Evolutionary conservation across 768 basidiomycete species (phyloP), one percentile per base, ranked within the genome.

Genomic region (Pleurotus djamor): DNA sequence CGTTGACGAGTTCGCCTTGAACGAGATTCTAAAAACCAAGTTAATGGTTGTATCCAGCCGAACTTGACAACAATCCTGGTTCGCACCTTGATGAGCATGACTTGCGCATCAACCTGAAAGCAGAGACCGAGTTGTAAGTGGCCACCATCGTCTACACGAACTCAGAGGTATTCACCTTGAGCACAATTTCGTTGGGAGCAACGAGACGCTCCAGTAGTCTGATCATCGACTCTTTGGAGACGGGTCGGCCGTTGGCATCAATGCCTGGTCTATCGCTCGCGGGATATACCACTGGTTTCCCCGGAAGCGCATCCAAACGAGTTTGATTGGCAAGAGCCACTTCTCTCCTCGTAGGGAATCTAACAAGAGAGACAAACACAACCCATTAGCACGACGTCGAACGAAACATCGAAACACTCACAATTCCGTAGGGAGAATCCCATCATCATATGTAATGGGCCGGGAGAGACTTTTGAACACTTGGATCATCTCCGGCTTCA

Each of bases 391-490:
- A 48, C 21, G 52, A 34, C 7, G 12, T 45, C 36, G 36, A 43
- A 44, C 48, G 5, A 59, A 37, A 14, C 51, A 41, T 16, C 55
- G 28, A 3, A 45, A 13, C 1, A 67, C 80, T 49, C 66, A 94
- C 87, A 96, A 70, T 67, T 94, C 89, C 0, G 92, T 94, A 4
- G 95, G 91, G 57, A 87, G 81, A 58, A 95, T 86, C 1, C 84
- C 86, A 64, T 95, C 93, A 1, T 74, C 68, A 65, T 93, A 94
- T 1, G 59, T 59, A 8, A 93, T 78, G 21, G 70, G 65, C 13
- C 92, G 81, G 2, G 80, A 77, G 17, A 96, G 79, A 0, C 63
- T 63, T 48, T 71, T 69, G 73, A 97, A 93, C 4, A 76, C 74
- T 8, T 65, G 63, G 3, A 77, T 69, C 2, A 80, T 80, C 4